Conservation (phyloP, 192 early-diverging fungal species). For the Coemansia sp. region DNA sequence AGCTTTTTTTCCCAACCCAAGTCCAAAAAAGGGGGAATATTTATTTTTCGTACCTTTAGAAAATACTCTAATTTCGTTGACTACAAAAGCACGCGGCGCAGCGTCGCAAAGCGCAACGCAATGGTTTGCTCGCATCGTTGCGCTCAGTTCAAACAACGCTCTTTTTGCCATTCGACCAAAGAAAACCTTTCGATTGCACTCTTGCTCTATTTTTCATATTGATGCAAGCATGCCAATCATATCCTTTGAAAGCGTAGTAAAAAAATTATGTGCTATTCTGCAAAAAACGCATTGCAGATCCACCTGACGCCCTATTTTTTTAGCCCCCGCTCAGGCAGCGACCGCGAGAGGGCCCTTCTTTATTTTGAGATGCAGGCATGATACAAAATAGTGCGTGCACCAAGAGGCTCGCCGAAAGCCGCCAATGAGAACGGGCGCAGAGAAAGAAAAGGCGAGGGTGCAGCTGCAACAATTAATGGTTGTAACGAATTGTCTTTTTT, state of each 20-base stretch:
- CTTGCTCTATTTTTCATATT: conserved; percentile 2
- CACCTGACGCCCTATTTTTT: background rate
- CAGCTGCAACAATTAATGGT: background rate
- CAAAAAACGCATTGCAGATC: conserved; percentile 1
- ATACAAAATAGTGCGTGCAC: background rate
- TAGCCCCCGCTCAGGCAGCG: background rate
- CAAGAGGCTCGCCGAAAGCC: background rate
- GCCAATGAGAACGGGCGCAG: background rate
- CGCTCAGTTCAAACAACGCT: background rate
- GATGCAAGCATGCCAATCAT: conserved; percentile 1
- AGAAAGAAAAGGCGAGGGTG: background rate
- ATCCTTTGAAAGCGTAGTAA: background rate
- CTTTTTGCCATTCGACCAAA: background rate
- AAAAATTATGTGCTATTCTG: conserved; percentile 1
- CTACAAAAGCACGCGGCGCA: background rate
- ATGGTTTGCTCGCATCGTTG: background rate
- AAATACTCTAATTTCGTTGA: background rate
- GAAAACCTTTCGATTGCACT: background rate
- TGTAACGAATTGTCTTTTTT: background rate
- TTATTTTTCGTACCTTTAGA: background rate
- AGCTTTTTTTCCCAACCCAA: background rate
- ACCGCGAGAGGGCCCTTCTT: background rate
- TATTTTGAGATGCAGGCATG: conserved; percentile 1
- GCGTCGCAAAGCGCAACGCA: background rate
- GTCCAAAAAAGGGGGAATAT: background rate